A percentile compares a stretch with the other conserved stretches of the same genome.
These are phyloP conservation scores for Boechera stricta DNA, from an alignment of 345 rosid genomes.

Conservation along the genomic window DNA sequence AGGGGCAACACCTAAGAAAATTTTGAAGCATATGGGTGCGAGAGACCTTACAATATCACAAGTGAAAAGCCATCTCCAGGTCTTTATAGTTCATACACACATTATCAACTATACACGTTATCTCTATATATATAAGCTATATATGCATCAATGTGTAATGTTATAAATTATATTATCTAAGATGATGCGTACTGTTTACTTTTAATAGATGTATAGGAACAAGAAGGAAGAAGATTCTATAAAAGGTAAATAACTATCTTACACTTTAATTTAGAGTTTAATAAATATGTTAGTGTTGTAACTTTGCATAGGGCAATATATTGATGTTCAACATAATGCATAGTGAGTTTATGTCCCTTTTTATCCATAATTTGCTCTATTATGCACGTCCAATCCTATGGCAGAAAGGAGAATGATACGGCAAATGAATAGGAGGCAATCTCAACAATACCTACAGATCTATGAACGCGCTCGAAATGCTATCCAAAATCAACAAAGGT, in stretches of 20 bases:
- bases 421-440: neutral
- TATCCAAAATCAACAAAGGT: constrained; percentile 31
- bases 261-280: neutral
- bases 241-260: constrained; percentile 22
- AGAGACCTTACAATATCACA: constrained; percentile 65
- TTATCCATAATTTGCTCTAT: neutral
- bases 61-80: constrained; percentile 84
- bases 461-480: constrained; percentile 5
- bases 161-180: neutral
- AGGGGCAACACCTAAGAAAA: constrained; percentile 77
- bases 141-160: neutral
- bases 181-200: neutral
- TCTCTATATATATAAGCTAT: too few relatives aligned
- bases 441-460: neutral
- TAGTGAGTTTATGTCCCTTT: neutral
- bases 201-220: constrained; percentile 36
- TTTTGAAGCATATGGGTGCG: constrained; percentile 49
- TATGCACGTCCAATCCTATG: neutral
- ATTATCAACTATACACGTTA: neutral
- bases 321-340: neutral
- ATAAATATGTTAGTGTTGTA: neutral
- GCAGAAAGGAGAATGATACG: neutral
- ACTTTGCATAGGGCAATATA: neutral
- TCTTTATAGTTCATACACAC: neutral
- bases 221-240: neutral